Evolutionary conservation across 2,329 filamentous ascomycete genomes (phyloP).

Genomic region (Fonsecaea pugnacius): DNA sequence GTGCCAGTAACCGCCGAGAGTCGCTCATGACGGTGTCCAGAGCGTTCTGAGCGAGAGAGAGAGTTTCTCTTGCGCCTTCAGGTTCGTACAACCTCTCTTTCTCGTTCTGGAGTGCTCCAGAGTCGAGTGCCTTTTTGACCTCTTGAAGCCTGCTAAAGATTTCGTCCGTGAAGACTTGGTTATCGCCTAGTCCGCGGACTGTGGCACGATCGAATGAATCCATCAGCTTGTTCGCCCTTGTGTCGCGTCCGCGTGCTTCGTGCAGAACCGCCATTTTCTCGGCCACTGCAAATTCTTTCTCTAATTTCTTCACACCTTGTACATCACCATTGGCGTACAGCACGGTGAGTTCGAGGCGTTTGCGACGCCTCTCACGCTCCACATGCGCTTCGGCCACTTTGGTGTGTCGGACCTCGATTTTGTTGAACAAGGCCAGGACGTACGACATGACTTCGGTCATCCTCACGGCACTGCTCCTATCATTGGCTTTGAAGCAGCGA

Average conservation of each 20-base stretch:
- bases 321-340: constrained; percentile 52
- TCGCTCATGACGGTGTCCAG: constrained; percentile 49
- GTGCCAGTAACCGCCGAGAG: constrained; percentile 52
- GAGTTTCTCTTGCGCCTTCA: constrained; percentile 30
- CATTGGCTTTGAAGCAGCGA: constrained; percentile 26
- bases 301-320: constrained; percentile 54
- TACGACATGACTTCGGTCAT: constrained; percentile 51
- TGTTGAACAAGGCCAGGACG: constrained; percentile 52
- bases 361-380: constrained; percentile 60
- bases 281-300: constrained; percentile 55
- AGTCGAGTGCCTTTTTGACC: constrained; percentile 38
- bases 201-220: constrained; percentile 55
- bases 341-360: constrained; percentile 58
- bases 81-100: constrained; percentile 39
- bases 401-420: constrained; percentile 56
- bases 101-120: constrained; percentile 36
- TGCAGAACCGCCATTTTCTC: constrained; percentile 57
- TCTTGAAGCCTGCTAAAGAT: constrained; percentile 49
- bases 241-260: constrained; percentile 55
- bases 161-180: constrained; percentile 57
- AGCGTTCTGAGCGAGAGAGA: constrained; percentile 47
- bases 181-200: constrained; percentile 56
- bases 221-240: constrained; percentile 56
- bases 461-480: constrained; percentile 38
- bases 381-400: constrained; percentile 56